Evolutionary conservation across 2,329 filamentous ascomycete species (phyloP).

Genomic region (Cordyceps fumosorosea): DNA sequence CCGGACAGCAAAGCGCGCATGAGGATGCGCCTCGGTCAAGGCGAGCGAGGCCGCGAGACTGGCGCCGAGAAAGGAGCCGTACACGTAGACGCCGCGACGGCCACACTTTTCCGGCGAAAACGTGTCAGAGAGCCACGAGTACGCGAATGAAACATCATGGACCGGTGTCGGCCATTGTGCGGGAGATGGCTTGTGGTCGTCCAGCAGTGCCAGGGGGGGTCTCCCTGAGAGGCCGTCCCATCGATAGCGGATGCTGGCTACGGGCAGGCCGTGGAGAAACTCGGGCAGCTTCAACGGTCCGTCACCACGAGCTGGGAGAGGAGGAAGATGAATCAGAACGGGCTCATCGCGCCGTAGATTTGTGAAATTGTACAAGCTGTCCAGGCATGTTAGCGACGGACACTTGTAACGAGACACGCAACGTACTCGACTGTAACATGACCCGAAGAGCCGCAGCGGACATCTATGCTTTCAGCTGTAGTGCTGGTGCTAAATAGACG

Average conservation of each 20-base stretch:
- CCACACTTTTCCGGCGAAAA: conserved; percentile 30
- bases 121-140: conserved; percentile 43
- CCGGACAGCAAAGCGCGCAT: conserved; percentile 40
- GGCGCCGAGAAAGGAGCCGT: conserved; percentile 52
- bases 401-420: neutral
- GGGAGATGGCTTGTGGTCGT: conserved; percentile 17
- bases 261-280: conserved; percentile 37
- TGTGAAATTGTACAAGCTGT: conserved; percentile 43
- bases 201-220: conserved; percentile 8
- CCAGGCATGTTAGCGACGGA: neutral
- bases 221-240: conserved; percentile 34
- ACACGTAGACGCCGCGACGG: conserved; percentile 38
- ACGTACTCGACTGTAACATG: conserved; percentile 45
- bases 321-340: conserved; percentile 50
- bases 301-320: conserved; percentile 30
- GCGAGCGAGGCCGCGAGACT: conserved; percentile 50
- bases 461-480: conserved; percentile 32
- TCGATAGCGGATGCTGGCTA: conserved; percentile 53
- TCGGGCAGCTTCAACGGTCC: conserved; percentile 28
- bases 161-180: conserved; percentile 49
- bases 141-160: conserved; percentile 49
- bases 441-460: conserved; percentile 44
- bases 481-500: conserved; percentile 20
- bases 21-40: conserved; percentile 45
- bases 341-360: conserved; percentile 33